A percentile compares a stretch with the other conserved stretches of the same genome.
phyloP scores from a whole-genome alignment of 176 grass and related monocot genomes.

The Otatea glauca region DNA sequence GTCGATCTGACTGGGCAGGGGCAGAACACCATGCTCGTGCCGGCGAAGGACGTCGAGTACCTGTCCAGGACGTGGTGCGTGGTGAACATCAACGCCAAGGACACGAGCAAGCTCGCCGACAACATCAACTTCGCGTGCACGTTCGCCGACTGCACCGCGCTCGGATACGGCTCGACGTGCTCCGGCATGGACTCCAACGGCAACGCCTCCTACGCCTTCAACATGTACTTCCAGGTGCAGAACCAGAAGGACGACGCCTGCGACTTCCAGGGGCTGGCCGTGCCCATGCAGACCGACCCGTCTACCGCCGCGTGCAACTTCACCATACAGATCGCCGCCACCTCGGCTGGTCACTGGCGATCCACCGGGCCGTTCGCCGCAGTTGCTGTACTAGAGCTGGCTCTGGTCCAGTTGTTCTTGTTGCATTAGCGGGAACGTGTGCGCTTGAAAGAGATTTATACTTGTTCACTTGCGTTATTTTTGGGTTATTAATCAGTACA shows the following conservation, averaged over 20 bases:
- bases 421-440: not conserved
- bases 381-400: not conserved
- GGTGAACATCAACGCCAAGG: constrained; percentile 51
- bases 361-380: not conserved
- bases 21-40: constrained; percentile 54
- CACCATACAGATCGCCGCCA: constrained; percentile 56
- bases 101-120: constrained; percentile 52
- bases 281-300: constrained; percentile 47
- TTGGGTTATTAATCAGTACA: constrained; percentile 2
- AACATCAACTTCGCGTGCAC: constrained; percentile 70
- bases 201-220: constrained; percentile 77
- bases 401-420: constrained; percentile 3
- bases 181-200: constrained; percentile 55
- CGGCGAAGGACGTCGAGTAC: constrained; percentile 52
- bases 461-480: not conserved
- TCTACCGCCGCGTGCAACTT: constrained; percentile 62
- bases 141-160: constrained; percentile 70
- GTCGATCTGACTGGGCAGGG: constrained; percentile 69
- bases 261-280: constrained; percentile 58
- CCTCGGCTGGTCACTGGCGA: constrained; percentile 28
- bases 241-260: constrained; percentile 50
- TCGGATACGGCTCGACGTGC: constrained; percentile 56
- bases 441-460: not conserved
- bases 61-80: constrained; percentile 58
- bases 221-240: constrained; percentile 66